These are phyloP conservation scores for Rhizophagus prolifer DNA, from an alignment of 192 early-diverging fungal species.

Conservation along the genomic window DNA sequence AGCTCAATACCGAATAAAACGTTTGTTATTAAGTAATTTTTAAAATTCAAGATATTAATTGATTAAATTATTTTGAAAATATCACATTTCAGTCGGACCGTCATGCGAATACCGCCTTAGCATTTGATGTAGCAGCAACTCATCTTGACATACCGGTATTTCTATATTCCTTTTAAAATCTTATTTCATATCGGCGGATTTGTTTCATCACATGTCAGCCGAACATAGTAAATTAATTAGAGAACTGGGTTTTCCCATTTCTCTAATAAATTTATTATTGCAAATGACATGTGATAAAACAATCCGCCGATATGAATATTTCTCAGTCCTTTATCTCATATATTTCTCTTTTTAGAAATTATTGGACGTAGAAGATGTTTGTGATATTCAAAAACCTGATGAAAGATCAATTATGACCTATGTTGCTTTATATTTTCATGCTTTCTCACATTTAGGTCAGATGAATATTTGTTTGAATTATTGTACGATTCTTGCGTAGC, in stretches of 20 bases:
- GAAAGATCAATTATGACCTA: conserved; percentile 98
- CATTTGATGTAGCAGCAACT: conserved; percentile 91
- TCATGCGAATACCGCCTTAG: conserved; percentile 86
- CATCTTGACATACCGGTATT: conserved; percentile 82
- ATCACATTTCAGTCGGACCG: conserved; percentile 51
- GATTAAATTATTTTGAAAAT: background rate
- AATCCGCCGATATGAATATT: too few species aligned
- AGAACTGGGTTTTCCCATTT: too few species aligned
- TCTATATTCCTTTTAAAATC: background rate
- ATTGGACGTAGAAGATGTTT: conserved; percentile 94
- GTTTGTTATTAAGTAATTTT: background rate
- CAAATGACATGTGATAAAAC: too few species aligned
- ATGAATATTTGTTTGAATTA: background rate
- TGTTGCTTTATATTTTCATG: conserved; percentile 97
- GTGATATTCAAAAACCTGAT: conserved; percentile 91
- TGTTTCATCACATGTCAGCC: too few species aligned
- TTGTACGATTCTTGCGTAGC: background rate
- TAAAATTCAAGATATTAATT: background rate
- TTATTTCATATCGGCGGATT: too few species aligned
- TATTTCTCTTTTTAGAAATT: conserved; percentile 54
- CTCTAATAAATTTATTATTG: too few species aligned
- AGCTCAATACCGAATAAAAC: too few species aligned
- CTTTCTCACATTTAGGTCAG: conserved; percentile 82
- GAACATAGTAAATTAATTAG: too few species aligned
- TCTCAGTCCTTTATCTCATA: too few species aligned